Base-by-base conservation (phyloP, 208 protist species). In the Zelonia costaricensis region DNA sequence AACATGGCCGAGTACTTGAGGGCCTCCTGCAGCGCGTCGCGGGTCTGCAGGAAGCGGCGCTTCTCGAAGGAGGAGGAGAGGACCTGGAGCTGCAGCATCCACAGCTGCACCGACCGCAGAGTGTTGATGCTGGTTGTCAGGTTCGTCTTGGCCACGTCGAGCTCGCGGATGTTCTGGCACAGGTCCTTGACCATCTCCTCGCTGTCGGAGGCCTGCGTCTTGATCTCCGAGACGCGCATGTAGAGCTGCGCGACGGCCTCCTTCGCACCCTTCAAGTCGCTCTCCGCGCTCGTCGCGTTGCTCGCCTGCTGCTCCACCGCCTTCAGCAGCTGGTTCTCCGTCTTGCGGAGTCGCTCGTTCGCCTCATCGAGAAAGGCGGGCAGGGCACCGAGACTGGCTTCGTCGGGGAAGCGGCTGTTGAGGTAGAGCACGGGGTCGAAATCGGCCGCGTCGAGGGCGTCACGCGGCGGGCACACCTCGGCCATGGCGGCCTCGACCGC, bases 131-230 rank as follows among this genome's bases (percentile, higher is more conserved):
- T 92, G 9, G 76, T 31, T 1, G 91, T 97, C 7, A 98, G 78
- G 60, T 98, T 97, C 10, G 76, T 94, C 65, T 99, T 99, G 30
- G 93, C 97, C 49, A 86, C 95, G 69, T 99, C 97, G 16, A 99
- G 83, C 48, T 88, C 76, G 53, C 91, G 82, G 57, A 99, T 98
- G 69, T 98, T 87, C 30, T 90, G 88, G 49, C 94, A 98, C 39
- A 99, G 78, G 44, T 96, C 90, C 40, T 91, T 86, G 44, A 98
- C 92, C 22, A 97, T 97, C 44, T 92, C 81, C 73, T 98, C 96
- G 55, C 86, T 97, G 61, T 98, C 80, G 16, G 84, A 86, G 5
- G 95, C 94, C 63, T 96, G 97, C 0, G 61, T 44, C 48, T 94
- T 93, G 62, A 98, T 98, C 36, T 96, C 89, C 1, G 78, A 73